A percentile compares a stretch with the other conserved stretches of the same genome.
Evolutionary conservation across 257 asterid genomes (phyloP).

Genomic region (Penstemon davidsonii): DNA sequence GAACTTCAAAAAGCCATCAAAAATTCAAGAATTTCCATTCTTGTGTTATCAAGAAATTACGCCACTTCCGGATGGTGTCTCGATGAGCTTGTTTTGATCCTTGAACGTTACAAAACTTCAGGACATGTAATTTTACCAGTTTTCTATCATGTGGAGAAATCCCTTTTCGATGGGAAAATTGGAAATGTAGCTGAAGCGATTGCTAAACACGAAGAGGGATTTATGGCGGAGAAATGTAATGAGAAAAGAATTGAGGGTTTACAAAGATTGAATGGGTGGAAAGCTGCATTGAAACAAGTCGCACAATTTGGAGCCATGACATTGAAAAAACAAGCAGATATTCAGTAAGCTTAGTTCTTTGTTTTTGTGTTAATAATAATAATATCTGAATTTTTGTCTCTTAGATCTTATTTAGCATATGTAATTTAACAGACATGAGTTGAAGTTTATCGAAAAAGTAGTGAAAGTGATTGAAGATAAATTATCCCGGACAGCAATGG

Average conservation of each 20-base stretch:
- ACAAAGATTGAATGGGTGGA: constrained; percentile 15
- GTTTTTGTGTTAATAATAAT: too few relatives aligned
- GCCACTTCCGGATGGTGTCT: constrained; percentile 28
- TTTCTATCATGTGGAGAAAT: constrained; percentile 21
- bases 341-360: too few relatives aligned
- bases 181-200: too few relatives aligned
- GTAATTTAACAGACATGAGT: constrained; percentile 28
- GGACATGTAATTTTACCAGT: too few relatives aligned
- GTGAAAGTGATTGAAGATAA: constrained; percentile 20
- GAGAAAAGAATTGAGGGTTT: constrained; percentile 4
- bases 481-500: not conserved
- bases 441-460: constrained; percentile 26
- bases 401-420: too few relatives aligned
- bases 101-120: constrained; percentile 17
- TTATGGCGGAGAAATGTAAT: not conserved
- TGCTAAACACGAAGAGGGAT: constrained; percentile 9
- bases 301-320: constrained; percentile 11
- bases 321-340: constrained; percentile 1
- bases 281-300: constrained; percentile 11
- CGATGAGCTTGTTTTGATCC: constrained; percentile 24
- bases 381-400: too few relatives aligned
- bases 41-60: constrained; percentile 19
- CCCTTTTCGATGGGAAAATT: constrained; percentile 23
- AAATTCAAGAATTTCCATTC: constrained; percentile 20
- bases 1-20: constrained; percentile 10